Conservation (phyloP, 2,329 filamentous ascomycete genomes). For the Davidsoniella australis region DNA sequence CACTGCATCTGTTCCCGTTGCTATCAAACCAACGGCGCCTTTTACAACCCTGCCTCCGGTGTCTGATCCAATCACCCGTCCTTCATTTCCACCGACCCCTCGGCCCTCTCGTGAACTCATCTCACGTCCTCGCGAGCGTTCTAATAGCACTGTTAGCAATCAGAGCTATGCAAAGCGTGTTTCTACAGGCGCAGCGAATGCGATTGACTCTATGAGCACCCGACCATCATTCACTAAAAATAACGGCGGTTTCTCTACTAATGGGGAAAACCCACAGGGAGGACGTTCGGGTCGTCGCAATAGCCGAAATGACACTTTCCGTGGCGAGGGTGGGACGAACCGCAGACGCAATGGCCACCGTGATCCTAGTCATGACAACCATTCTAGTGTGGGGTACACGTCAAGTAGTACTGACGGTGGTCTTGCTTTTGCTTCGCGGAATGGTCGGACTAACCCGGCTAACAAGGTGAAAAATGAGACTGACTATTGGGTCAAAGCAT, state of each 20-base stretch:
- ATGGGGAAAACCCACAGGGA: not conserved
- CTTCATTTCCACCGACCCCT: not conserved
- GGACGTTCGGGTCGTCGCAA: not conserved
- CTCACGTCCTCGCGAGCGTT: constrained; percentile 4
- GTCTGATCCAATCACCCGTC: constrained; percentile 2
- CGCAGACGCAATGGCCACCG: not conserved
- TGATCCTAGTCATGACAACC: not conserved
- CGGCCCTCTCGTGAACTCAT: not conserved
- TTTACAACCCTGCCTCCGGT: not conserved
- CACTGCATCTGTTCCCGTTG: not conserved
- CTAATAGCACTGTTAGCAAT: constrained; percentile 6
- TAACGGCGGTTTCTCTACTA: too few species aligned
- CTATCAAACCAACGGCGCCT: too few species aligned
- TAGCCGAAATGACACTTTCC: not conserved
- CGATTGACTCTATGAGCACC: too few species aligned
- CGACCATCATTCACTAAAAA: too few species aligned
- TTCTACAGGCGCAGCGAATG: too few species aligned
- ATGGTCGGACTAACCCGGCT: not conserved
- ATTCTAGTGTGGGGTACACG: not conserved
- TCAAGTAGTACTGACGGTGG: constrained; percentile 2
- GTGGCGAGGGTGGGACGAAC: not conserved
- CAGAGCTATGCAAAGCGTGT: constrained; percentile 1
- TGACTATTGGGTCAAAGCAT: not conserved
- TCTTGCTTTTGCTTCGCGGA: not conserved
- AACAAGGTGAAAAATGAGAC: not conserved